Evolutionary conservation across 345 rosid species (phyloP).

Genomic region (Sonneratia caseolaris): DNA sequence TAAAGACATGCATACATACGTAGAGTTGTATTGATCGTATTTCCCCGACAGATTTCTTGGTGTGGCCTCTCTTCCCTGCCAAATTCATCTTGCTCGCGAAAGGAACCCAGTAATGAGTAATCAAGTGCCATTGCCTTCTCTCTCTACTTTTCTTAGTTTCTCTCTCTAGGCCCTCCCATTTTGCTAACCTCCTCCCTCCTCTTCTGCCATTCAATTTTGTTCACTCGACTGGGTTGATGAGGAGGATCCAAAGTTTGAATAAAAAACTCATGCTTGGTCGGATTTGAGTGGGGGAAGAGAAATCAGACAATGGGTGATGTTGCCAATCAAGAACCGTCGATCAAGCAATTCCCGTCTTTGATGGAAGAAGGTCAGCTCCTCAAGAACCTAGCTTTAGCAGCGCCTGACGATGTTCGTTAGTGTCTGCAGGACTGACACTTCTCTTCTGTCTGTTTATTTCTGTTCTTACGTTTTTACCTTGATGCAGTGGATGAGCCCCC

Average conservation of each 20-base stretch:
- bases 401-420: slow-evolving; percentile 13
- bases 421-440: not conserved
- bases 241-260: not conserved
- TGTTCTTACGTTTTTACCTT: not conserved
- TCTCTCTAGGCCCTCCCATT: slow-evolving; percentile 5
- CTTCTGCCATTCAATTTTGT: no score
- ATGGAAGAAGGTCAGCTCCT: slow-evolving; percentile 62
- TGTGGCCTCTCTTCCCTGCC: no score
- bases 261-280: not conserved
- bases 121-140: no score
- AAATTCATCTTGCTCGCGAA: no score
- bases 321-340: slow-evolving; percentile 45
- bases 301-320: slow-evolving; percentile 27
- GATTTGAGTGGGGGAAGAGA: slow-evolving; percentile 21
- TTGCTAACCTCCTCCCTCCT: slow-evolving; percentile 12
- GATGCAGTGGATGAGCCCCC: slow-evolving; percentile 58
- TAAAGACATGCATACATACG: no score
- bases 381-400: not conserved
- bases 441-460: not conserved
- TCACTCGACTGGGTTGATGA: not conserved
- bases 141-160: no score
- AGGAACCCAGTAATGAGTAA: no score
- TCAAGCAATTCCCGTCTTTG: slow-evolving; percentile 58
- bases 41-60: no score
- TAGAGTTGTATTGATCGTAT: no score